Conservation (phyloP, 257 asterid species). For the Lycium ferocissimum region DNA sequence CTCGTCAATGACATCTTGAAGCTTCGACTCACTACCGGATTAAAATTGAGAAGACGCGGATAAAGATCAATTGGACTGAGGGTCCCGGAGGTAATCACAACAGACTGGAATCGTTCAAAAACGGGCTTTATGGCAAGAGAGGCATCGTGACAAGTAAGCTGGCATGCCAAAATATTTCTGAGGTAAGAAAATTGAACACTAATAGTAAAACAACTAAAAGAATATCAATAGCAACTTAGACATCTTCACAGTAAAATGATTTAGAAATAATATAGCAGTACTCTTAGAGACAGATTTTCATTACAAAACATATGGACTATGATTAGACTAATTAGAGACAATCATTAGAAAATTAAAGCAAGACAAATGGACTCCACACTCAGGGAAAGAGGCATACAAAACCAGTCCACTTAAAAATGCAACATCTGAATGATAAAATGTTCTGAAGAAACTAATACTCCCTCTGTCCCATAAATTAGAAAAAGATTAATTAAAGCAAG, state of each 20-base stretch:
- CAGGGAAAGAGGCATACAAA: background rate
- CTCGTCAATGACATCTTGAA: conserved; percentile 96
- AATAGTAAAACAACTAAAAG: background rate
- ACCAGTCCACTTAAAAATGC: background rate
- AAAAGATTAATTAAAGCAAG: no score
- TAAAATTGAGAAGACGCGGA: conserved; percentile 93
- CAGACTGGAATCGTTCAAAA: conserved; percentile 95
- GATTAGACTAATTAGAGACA: background rate
- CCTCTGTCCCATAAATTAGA: no score
- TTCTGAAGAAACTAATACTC: background rate
- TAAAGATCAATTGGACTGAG: conserved; percentile 98
- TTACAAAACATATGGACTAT: background rate
- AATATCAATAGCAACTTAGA: background rate
- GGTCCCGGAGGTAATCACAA: conserved; percentile 96
- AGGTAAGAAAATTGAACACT: background rate
- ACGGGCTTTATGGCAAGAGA: conserved; percentile 99
- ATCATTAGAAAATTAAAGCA: conserved; percentile 3
- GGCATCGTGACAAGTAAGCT: conserved; percentile 99
- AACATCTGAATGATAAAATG: background rate
- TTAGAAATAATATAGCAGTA: background rate
- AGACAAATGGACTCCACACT: conserved; percentile 7
- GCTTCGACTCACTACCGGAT: conserved; percentile 95
- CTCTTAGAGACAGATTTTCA: background rate
- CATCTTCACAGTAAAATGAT: conserved; percentile 13
- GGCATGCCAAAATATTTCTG: conserved; percentile 39